Conservation (phyloP, 805 yeast species). For the Candida ortonii region DNA sequence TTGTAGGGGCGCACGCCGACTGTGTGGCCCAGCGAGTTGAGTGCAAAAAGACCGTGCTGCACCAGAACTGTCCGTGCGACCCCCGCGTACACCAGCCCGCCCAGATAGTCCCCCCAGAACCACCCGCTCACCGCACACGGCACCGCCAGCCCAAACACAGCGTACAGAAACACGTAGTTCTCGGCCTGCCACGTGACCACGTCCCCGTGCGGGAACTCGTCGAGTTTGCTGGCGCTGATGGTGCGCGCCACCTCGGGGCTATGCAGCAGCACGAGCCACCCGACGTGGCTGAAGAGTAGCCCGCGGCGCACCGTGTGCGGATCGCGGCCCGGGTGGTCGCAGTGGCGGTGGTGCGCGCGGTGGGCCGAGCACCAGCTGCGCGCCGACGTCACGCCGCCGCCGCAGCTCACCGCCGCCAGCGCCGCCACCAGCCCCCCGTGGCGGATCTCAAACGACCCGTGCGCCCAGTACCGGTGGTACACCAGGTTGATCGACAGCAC, state of each 20-base stretch:
- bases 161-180: conserved; percentile 58
- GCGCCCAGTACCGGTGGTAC: conserved; percentile 77
- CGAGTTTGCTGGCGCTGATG: conserved; percentile 43
- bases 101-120: conserved; percentile 68
- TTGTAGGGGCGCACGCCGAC: conserved; percentile 73
- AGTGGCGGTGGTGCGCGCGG: conserved; percentile 84
- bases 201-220: conserved; percentile 59
- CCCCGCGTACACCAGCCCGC: conserved; percentile 81
- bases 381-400: conserved; percentile 73
- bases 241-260: conserved; percentile 49
- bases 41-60: conserved; percentile 76
- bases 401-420: conserved; percentile 62
- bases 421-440: conserved; percentile 41
- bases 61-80: conserved; percentile 63
- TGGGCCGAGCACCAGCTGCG: conserved; percentile 82
- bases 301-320: conserved; percentile 86
- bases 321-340: conserved; percentile 78
- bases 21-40: conserved; percentile 82
- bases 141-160: conserved; percentile 44
- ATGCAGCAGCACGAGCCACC: conserved; percentile 77
- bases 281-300: conserved; percentile 77
- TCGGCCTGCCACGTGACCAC: conserved; percentile 67
- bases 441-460: conserved; percentile 49
- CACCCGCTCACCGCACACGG: conserved; percentile 67
- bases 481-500: conserved; percentile 79